A percentile compares a stretch with the other conserved stretches of the same genome.
Conservation (phyloP, 495 filamentous ascomycete species). For the Cetradonia linearis region DNA sequence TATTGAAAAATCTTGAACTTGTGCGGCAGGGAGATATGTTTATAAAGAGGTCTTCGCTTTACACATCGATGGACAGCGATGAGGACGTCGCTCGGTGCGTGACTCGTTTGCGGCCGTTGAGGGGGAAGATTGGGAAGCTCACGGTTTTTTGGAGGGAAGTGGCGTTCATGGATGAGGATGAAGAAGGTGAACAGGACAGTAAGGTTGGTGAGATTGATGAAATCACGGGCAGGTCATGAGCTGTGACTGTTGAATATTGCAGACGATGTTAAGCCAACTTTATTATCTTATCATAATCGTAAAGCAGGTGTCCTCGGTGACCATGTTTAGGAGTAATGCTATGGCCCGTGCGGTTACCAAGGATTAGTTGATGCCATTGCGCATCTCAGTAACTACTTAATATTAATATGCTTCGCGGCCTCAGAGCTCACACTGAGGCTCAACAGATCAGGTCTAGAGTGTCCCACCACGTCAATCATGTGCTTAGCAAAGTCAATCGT, state of each 20-base stretch:
- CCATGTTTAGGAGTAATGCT: too few species aligned
- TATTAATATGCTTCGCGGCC: not conserved
- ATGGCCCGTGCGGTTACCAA: too few species aligned
- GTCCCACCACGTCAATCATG: constrained; percentile 29
- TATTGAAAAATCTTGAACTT: not conserved
- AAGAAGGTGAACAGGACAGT: not conserved
- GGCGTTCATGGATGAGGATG: not conserved
- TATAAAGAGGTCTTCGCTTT: not conserved
- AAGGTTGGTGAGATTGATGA: not conserved
- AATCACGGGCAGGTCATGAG: not conserved
- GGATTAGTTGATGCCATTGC: too few species aligned
- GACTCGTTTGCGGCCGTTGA: not conserved
- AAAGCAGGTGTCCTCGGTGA: not conserved
- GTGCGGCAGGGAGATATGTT: too few species aligned
- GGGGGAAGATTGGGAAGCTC: not conserved
- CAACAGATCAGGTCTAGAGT: constrained; percentile 32
- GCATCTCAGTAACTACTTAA: too few species aligned
- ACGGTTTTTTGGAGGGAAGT: not conserved
- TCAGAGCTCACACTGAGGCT: constrained; percentile 17
- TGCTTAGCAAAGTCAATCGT: constrained; percentile 26
- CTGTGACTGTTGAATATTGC: not conserved
- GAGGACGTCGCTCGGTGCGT: not conserved
- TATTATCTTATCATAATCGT: not conserved
- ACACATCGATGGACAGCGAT: not conserved
- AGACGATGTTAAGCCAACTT: not conserved